Evolutionary conservation across 148 eudicot genomes (phyloP), one percentile per base, ranked within the genome.

Genomic region (Fagopyrum homotropicum): DNA sequence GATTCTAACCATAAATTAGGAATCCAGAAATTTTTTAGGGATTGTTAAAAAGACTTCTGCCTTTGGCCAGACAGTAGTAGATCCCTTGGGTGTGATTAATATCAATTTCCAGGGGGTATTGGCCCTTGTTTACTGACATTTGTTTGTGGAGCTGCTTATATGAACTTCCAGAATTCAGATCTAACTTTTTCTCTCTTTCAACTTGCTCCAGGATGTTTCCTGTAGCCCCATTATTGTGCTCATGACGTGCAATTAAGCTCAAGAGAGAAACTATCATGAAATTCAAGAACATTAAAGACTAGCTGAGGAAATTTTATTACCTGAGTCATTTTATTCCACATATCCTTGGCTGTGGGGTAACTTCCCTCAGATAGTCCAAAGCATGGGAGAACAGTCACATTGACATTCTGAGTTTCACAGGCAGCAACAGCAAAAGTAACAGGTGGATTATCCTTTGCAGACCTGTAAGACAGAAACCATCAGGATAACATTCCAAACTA

Each of bases 391-490:
- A 96, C 93, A 66, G 97, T 86, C 71, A 96, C 99, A 76, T 84
- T 96, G 48, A 96, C 98, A 79, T 96, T 96, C 78, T 96, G 99
- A 75, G 99, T 92, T 84, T 96, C 99, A 81, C 85, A 88, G 69
- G 99, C 97, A 81, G 98, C 99, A 74, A 96, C 76, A 45, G 98
- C 96, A 79, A 89, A 96, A 66, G 98, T 96, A 80, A 90, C 97
- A 8, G 99, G 99, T 78, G 92, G 98, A 77, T 90, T 88, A 59
- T 81, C 91, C 83, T 88, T 92, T 49, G 93, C 87, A 40, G 99
- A 88, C 90, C 99, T 96, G 93, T 22, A 78, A 72, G 54, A 47
- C 47, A 66, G 71, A 72, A 46, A 15, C 43, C 74, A 4, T 72
- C 54, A 72, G 54, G 7, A 72, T 70, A 17, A 72, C 14, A 9